phyloP scores from a whole-genome alignment of 2,329 filamentous ascomycete genomes.

The Arthrobotrys megalospora region DNA sequence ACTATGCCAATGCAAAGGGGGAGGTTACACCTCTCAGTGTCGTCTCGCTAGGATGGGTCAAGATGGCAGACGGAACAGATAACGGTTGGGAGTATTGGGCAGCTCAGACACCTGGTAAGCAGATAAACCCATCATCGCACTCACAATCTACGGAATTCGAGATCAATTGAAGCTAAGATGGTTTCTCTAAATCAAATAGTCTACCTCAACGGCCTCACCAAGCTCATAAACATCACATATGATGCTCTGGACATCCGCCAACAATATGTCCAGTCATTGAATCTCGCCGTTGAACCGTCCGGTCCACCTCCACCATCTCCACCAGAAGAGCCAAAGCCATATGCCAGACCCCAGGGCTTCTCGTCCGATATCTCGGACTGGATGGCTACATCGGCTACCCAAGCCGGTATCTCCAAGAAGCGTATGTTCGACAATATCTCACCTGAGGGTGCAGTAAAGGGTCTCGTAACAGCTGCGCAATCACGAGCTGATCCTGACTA shows the following conservation, averaged over 20 bases:
- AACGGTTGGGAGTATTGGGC: conserved; percentile 59
- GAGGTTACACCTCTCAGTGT: conserved; percentile 44
- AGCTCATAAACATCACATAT: conserved; percentile 56
- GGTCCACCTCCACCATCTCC: conserved; percentile 45
- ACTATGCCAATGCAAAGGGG: conserved; percentile 48
- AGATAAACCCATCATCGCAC: not conserved
- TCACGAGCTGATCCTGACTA: conserved; percentile 68
- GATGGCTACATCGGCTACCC: conserved; percentile 32
- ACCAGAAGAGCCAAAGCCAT: conserved; percentile 40
- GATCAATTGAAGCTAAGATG: conserved; percentile 26
- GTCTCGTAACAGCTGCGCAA: conserved; percentile 69
- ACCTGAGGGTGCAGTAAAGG: conserved; percentile 66
- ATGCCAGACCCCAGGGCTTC: conserved; percentile 52
- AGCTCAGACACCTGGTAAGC: conserved; percentile 52
- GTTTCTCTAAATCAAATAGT: conserved; percentile 33
- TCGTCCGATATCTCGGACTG: conserved; percentile 53
- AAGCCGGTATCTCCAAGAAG: conserved; percentile 61
- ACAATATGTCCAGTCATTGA: conserved; percentile 39
- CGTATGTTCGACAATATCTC: conserved; percentile 68
- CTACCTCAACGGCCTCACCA: conserved; percentile 48
- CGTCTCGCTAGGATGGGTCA: conserved; percentile 52
- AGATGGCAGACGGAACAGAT: conserved; percentile 53
- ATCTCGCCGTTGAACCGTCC: conserved; percentile 45
- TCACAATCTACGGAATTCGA: conserved; percentile 4
- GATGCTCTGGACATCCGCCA: conserved; percentile 49